These are phyloP conservation scores for Hyaloscypha hepaticicola DNA, from an alignment of 495 filamentous ascomycete genomes.

Conservation along the genomic window DNA sequence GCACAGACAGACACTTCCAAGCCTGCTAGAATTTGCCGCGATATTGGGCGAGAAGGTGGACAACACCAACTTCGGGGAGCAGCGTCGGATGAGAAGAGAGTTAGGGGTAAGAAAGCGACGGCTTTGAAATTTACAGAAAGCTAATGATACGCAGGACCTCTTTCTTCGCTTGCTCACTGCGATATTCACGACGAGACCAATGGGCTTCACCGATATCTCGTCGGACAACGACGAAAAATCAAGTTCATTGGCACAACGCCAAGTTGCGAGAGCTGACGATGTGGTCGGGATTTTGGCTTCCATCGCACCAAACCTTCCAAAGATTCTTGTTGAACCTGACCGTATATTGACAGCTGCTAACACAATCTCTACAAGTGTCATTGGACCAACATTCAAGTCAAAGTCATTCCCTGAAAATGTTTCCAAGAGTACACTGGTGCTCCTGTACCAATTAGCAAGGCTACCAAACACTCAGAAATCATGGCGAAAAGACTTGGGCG, in stretches of 20 bases:
- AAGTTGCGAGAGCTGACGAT: conserved; percentile 58
- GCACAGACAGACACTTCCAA: conserved; percentile 85
- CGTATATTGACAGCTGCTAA: conserved; percentile 73
- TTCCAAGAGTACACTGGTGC: conserved; percentile 62
- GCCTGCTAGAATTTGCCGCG: conserved; percentile 82
- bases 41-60: conserved; percentile 91
- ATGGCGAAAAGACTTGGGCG: conserved; percentile 90
- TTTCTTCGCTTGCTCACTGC: conserved; percentile 85
- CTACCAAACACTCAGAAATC: conserved; percentile 77
- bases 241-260: conserved; percentile 26
- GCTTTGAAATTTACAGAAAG: conserved; percentile 32
- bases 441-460: conserved; percentile 75
- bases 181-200: conserved; percentile 83
- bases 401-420: conserved; percentile 89
- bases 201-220: conserved; percentile 53
- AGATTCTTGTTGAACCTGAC: conserved; percentile 82
- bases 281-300: conserved; percentile 75
- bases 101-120: conserved; percentile 64
- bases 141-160: conserved; percentile 63
- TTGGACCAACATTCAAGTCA: conserved; percentile 79
- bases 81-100: conserved; percentile 89
- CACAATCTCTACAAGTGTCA: conserved; percentile 78
- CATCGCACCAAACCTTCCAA: conserved; percentile 80
- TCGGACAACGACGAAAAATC: conserved; percentile 32
- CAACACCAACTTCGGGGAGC: conserved; percentile 96